These are phyloP conservation scores for Petunia axillaris DNA, from an alignment of 257 asterid genomes.

Conservation along the genomic window DNA sequence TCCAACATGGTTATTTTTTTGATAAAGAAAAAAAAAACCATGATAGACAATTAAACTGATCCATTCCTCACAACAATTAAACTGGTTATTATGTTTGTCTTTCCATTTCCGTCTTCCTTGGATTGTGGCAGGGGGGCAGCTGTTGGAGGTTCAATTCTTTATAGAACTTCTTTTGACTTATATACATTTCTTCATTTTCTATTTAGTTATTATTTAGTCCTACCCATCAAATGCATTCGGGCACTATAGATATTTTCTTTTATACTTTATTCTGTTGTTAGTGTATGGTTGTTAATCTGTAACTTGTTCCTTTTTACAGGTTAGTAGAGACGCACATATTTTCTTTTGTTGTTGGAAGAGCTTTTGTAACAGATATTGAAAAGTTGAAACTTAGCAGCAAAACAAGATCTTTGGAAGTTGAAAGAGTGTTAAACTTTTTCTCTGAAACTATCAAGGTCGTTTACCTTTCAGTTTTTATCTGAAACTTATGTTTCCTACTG, in stretches of 20 bases:
- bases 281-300: slow-evolving; percentile 34
- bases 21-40: too few species aligned
- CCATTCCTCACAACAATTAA: too few species aligned
- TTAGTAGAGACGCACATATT: slow-evolving; percentile 97
- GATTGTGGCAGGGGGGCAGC: too few species aligned
- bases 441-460: slow-evolving; percentile 81
- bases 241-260: background rate
- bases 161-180: too few species aligned
- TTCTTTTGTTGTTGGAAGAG: slow-evolving; percentile 98
- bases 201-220: background rate
- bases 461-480: slow-evolving; percentile 23
- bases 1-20: background rate
- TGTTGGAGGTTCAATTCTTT: too few species aligned
- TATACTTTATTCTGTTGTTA: slow-evolving; percentile 28
- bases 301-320: slow-evolving; percentile 57
- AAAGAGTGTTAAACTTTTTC: slow-evolving; percentile 76
- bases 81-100: background rate
- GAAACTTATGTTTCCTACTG: slow-evolving; percentile 9
- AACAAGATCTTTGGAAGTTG: slow-evolving; percentile 86
- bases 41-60: too few species aligned
- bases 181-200: background rate
- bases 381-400: slow-evolving; percentile 94
- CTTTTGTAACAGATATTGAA: slow-evolving; percentile 96
- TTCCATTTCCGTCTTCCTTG: background rate
- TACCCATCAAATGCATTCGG: background rate